phyloP scores from a whole-genome alignment of 1,139 yeast species.

The Saccharomyces hybrid region DNA sequence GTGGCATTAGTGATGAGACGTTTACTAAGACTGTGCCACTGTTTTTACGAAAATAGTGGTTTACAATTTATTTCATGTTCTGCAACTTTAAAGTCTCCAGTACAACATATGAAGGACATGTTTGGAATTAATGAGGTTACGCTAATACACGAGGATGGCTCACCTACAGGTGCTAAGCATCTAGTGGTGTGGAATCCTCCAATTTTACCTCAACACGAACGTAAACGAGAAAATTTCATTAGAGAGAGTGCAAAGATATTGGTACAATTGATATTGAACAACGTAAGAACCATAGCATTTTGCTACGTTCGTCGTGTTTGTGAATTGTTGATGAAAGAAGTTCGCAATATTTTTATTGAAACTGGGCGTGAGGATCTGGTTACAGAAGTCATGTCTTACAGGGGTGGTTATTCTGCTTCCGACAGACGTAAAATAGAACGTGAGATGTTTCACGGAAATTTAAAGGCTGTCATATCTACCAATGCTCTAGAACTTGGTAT shows the following conservation, averaged over 20 bases:
- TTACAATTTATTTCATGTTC: slow-evolving; percentile 80
- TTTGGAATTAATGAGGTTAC: slow-evolving; percentile 55
- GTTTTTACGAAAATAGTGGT: slow-evolving; percentile 42
- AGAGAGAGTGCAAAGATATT: slow-evolving; percentile 69
- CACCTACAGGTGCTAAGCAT: slow-evolving; percentile 74
- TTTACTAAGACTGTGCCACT: slow-evolving; percentile 50
- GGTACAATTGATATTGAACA: slow-evolving; percentile 52
- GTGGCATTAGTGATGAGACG: slow-evolving; percentile 82
- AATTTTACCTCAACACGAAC: slow-evolving; percentile 24
- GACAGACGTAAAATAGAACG: slow-evolving; percentile 83
- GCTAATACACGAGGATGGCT: slow-evolving; percentile 70
- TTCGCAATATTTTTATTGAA: slow-evolving; percentile 45
- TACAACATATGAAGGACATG: slow-evolving; percentile 57
- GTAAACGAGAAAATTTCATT: slow-evolving; percentile 58
- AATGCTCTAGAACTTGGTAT: slow-evolving; percentile 93
- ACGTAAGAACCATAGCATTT: slow-evolving; percentile 79
- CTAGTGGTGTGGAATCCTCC: slow-evolving; percentile 83
- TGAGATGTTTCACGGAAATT: slow-evolving; percentile 80
- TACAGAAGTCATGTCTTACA: slow-evolving; percentile 78
- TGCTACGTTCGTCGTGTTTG: slow-evolving; percentile 83
- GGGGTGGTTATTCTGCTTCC: slow-evolving; percentile 87
- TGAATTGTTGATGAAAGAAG: slow-evolving; percentile 80
- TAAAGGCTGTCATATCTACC: slow-evolving; percentile 85
- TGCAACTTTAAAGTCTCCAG: slow-evolving; percentile 78
- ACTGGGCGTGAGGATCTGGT: slow-evolving; percentile 39